Conservation (phyloP, 371 early-diverging fungal genomes). For the Actinomortierella wolfii region DNA sequence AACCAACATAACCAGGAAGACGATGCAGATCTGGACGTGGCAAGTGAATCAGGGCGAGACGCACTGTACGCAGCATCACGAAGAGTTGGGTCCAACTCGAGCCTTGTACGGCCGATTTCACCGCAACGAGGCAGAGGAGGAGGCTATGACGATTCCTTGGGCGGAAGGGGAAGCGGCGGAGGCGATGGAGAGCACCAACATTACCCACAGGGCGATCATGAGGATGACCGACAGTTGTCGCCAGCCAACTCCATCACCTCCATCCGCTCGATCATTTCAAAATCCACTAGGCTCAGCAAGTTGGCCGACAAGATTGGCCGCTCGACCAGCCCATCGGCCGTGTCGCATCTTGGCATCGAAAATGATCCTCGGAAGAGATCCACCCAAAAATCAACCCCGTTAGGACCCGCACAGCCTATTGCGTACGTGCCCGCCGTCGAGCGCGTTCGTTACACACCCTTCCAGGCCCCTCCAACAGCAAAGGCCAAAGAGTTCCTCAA, state of each 20-base stretch:
- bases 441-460: conserved; percentile 50
- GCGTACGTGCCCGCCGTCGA: conserved; percentile 59
- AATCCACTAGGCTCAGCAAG: conserved; percentile 29
- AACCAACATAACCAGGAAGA: conserved; percentile 49
- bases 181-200: conserved; percentile 9
- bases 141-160: too few relatives aligned
- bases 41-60: conserved; percentile 17
- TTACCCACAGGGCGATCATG: conserved; percentile 20
- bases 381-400: conserved; percentile 45
- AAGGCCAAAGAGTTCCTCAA: conserved; percentile 43
- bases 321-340: conserved; percentile 46
- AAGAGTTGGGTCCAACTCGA: conserved; percentile 26
- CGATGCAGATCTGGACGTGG: conserved; percentile 34
- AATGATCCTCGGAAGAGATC: conserved; percentile 24
- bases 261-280: conserved; percentile 27
- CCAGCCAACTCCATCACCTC: conserved; percentile 46
- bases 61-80: conserved; percentile 8
- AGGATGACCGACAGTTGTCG: conserved; percentile 20
- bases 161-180: conserved; percentile 12
- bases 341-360: conserved; percentile 25
- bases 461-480: conserved; percentile 46
- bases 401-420: conserved; percentile 54
- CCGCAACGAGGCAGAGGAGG: conserved; percentile 3
- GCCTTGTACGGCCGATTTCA: conserved; percentile 6
- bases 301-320: conserved; percentile 47